Base-by-base conservation (phyloP, 257 asterid species). In the Oldenlandia corymbosa region DNA sequence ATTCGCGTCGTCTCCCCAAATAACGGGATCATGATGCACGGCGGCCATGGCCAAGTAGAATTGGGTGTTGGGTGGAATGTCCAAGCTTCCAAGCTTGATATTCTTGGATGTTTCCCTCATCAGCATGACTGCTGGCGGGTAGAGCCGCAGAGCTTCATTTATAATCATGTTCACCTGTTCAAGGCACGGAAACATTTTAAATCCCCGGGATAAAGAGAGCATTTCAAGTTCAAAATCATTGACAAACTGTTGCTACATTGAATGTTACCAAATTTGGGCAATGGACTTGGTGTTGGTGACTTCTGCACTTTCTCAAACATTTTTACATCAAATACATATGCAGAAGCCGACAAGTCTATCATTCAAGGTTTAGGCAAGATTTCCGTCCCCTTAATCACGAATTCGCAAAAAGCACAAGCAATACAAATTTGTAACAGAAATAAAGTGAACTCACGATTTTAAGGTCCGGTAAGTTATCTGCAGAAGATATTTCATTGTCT, bases 1-100 rank as follows among this genome's bases (percentile, higher is more conserved):
- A 16, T 68, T 58, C 3, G 83, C 85, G 58, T 83, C 84, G 13
- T 76, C 79, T 30, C 96, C 94, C 94, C 96, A 88, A 64, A 81
- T 69, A 66, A 75, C 75, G 6, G 79, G 53, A 57, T 83, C 82
- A 21, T 81, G 94, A 57, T 88, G 96, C 21, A 85, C 79, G 2
- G 81, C 82, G 31, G 82, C 69, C 83, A 81, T 73, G 26, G 89
- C 70, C 5, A 85, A 20, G 36, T 69, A 79, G 62, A 88, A 67
- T 68, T 88, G 77, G 18, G 89, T 88, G 16, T 62, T 72, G 10
- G 84, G 79, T 45, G 94, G 89, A 61, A 88, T 32, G 46, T 81
- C 78, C 4, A 88, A 74, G 72, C 62, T 61, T 31, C 88, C 91
- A 37, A 85, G 42, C 68, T 75, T 85, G 3, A 75, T 79, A 50